phyloP scores from a whole-genome alignment of 1,284 basidiomycete species.

The Papiliotrema terrestris region DNA sequence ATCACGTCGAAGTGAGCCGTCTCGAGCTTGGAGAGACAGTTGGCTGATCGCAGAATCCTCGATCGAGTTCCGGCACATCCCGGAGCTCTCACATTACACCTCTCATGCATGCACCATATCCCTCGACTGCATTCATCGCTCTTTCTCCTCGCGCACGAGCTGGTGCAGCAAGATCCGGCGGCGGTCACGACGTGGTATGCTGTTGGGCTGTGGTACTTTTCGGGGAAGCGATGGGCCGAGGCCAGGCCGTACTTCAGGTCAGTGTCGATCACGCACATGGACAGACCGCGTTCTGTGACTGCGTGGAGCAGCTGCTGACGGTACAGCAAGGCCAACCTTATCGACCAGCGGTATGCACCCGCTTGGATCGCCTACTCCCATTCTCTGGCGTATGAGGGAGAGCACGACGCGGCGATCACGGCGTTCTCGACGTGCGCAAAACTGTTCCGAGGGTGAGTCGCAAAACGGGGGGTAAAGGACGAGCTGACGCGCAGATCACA shows the following conservation, averaged over 20 bases:
- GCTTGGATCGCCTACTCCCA: conserved; percentile 98
- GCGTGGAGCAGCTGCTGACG: not conserved
- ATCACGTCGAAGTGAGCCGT: conserved; percentile 71
- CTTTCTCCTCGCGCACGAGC: conserved; percentile 91
- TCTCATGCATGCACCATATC: conserved; percentile 96
- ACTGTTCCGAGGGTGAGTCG: conserved; percentile 81
- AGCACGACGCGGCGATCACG: conserved; percentile 96
- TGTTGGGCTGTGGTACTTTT: conserved; percentile 95
- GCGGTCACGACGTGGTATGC: conserved; percentile 95
- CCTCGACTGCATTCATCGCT: conserved; percentile 84
- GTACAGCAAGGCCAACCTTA: conserved; percentile 84
- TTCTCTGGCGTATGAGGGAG: conserved; percentile 93
- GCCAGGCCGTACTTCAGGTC: conserved; percentile 89
- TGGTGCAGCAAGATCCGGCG: conserved; percentile 90
- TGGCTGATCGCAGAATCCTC: conserved; percentile 61
- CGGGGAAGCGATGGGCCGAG: conserved; percentile 77
- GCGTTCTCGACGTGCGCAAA: conserved; percentile 95
- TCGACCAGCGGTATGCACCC: conserved; percentile 92
- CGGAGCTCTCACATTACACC: conserved; percentile 83
- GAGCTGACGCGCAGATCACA: conserved; percentile 63
- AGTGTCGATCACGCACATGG: conserved; percentile 15
- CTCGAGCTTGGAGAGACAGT: not conserved
- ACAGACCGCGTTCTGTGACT: not conserved
- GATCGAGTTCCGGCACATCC: conserved; percentile 75
- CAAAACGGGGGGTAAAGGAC: not conserved